Percentiles rank a stretch among this genome's conserved stretches.
phyloP scores from a whole-genome alignment of 2,329 filamentous ascomycete genomes.

The Amauroascus verrucosus region DNA sequence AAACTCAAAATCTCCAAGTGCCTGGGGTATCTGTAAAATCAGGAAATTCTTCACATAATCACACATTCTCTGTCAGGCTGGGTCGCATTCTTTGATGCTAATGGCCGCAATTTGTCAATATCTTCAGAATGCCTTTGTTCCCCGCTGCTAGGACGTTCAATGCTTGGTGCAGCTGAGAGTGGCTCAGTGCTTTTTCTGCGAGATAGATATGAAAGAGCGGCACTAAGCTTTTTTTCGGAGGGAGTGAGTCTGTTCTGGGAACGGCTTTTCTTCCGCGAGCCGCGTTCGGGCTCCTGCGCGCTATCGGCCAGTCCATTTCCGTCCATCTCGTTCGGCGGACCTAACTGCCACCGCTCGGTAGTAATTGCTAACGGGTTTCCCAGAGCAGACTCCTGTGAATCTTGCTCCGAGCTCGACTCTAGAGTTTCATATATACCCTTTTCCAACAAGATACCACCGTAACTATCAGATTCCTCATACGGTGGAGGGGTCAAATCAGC shows the following conservation, averaged over 20 bases:
- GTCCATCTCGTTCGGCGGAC: background rate
- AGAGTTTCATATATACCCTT: slow-evolving; percentile 4
- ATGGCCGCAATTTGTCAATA: background rate
- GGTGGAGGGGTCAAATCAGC: slow-evolving; percentile 21
- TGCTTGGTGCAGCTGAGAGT: background rate
- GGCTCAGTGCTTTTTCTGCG: slow-evolving; percentile 10
- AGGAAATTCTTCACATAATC: slow-evolving; percentile 5
- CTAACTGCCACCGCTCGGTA: background rate
- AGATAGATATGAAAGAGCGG: slow-evolving; percentile 6
- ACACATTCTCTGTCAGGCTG: slow-evolving; percentile 11
- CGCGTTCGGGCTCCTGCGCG: background rate
- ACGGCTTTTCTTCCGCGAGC: background rate
- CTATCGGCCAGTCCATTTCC: background rate
- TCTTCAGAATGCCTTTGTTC: slow-evolving; percentile 3
- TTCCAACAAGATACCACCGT: slow-evolving; percentile 2
- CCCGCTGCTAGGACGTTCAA: background rate
- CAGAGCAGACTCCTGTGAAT: background rate
- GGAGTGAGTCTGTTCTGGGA: background rate
- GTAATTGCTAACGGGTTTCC: background rate
- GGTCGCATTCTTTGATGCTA: background rate
- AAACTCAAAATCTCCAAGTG: background rate
- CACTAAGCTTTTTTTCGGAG: slow-evolving; percentile 4
- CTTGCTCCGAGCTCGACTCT: background rate
- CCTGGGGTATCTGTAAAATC: background rate
- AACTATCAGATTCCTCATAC: slow-evolving; percentile 6